Base-by-base conservation (phyloP, 305 asterid genomes). In the Fraxinus baroniana region DNA sequence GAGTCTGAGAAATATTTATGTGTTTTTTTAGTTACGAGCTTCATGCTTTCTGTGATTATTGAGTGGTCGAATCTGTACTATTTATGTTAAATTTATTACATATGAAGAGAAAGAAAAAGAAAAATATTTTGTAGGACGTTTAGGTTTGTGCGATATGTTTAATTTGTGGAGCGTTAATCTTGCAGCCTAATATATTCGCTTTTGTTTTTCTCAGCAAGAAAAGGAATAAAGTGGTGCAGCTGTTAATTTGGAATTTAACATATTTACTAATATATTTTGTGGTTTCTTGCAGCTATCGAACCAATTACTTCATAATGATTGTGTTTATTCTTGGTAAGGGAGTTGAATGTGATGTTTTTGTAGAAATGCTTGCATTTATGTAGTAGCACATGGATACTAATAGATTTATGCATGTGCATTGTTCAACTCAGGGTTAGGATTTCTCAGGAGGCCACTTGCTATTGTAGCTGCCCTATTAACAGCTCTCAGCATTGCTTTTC, bases 251-350 rank as follows among this genome's bases (percentile, higher is more conserved):
- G 37, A 44, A 26, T 46, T 37, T 68, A 20, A 55, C 36, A 1
- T 18, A 30, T 77, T 57, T 62, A 2, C 77, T 84, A 72, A 77
- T 74, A 10, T 66, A 52, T 41, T 12, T 79, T 32, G 37, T 75
- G 46, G 46, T 52, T 5, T 55, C 85, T 87, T 86, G 90, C 97
- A 95, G 99, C 90, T 95, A 93, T 74, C 88, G 99, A 92, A 94
- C 99, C 46, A 95, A 94, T 90, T 95, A 95, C 83, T 95, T 95
- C 95, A 86, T 95, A 55, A 86, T 90, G 97, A 87, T 94, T 87
- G 83, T 87, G 83, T 44, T 90, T 87, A 91, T 92, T 90, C 97
- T 95, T 66, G 99, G 99, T 95, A 90, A 88, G 93, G 73, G 62
- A 81, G 78, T 79, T 66, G 28, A 78, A 74, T 41, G 76, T 77